Conservation (phyloP, 2,329 filamentous ascomycete species). For the Camptophora hylomeconis region DNA sequence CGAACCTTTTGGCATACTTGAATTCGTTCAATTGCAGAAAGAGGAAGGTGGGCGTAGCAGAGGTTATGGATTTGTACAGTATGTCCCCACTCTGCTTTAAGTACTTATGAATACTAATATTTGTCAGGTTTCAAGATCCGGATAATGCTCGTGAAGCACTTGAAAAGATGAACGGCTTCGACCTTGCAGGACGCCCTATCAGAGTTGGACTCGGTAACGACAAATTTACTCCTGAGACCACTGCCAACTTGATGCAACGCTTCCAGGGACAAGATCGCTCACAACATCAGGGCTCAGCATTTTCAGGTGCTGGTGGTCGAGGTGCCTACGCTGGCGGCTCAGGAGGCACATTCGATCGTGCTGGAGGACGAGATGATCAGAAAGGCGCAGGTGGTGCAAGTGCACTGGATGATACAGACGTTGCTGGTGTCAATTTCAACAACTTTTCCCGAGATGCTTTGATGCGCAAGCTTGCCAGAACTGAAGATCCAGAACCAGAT, state of each 20-base stretch:
- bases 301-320: slow-evolving; percentile 80
- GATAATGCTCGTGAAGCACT: slow-evolving; percentile 84
- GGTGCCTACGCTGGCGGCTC: slow-evolving; percentile 65
- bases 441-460: slow-evolving; percentile 97
- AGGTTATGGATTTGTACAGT: slow-evolving; percentile 99
- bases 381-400: slow-evolving; percentile 80
- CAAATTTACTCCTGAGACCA: slow-evolving; percentile 98
- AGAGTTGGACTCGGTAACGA: slow-evolving; percentile 98
- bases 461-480: slow-evolving; percentile 96
- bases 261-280: slow-evolving; percentile 61
- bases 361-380: slow-evolving; percentile 75
- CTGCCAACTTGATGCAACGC: slow-evolving; percentile 79
- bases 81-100: slow-evolving; percentile 30
- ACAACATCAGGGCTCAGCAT: slow-evolving; percentile 76
- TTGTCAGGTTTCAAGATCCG: slow-evolving; percentile 68
- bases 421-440: slow-evolving; percentile 97
- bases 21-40: slow-evolving; percentile 95
- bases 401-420: slow-evolving; percentile 92
- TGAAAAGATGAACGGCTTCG: slow-evolving; percentile 99
- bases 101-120: slow-evolving; percentile 23
- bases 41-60: slow-evolving; percentile 82
- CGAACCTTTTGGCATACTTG: slow-evolving; percentile 91
- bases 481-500: slow-evolving; percentile 62
- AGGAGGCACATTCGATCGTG: slow-evolving; percentile 70
- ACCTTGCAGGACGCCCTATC: slow-evolving; percentile 91